phyloP scores from a whole-genome alignment of 495 filamentous ascomycete genomes.

The Aspergillus incahuasiensis region DNA sequence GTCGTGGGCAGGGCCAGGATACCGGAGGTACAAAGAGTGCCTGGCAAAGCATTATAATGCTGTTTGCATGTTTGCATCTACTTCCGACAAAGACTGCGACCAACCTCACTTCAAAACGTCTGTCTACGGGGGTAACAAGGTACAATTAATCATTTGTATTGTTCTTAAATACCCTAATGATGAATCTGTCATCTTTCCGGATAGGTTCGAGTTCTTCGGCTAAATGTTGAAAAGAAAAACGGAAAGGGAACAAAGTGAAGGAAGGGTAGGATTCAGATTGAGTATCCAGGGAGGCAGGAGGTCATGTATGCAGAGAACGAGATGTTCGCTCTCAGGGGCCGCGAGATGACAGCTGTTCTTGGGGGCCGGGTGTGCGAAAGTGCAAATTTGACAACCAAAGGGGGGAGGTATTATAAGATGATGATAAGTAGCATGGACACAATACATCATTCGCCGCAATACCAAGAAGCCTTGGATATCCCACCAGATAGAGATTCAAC shows the following conservation, averaged over 20 bases:
- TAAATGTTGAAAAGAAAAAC: constrained; percentile 6
- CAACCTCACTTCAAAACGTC: too few relatives aligned
- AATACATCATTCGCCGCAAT: constrained; percentile 22
- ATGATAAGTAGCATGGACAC: constrained; percentile 15
- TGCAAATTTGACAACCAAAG: constrained; percentile 15
- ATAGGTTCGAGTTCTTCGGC: constrained; percentile 2
- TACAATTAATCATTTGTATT: constrained; percentile 3
- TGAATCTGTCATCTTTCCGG: constrained; percentile 2
- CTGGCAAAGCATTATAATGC: constrained; percentile 12
- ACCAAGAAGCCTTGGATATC: constrained; percentile 1
- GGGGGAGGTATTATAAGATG: constrained; percentile 17
- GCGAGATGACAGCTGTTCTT: constrained; percentile 6
- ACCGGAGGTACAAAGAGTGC: background rate
- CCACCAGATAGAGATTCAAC: constrained; percentile 5
- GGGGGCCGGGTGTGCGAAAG: background rate
- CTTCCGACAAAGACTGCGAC: background rate
- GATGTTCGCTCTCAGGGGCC: constrained; percentile 19
- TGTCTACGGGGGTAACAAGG: background rate
- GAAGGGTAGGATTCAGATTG: constrained; percentile 14
- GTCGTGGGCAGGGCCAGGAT: background rate
- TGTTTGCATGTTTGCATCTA: constrained; percentile 24
- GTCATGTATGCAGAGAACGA: constrained; percentile 15
- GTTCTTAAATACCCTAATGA: constrained; percentile 8
- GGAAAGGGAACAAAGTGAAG: constrained; percentile 9
- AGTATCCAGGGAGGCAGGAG: constrained; percentile 25